Percentiles rank a stretch among this genome's conserved stretches.
Conservation (phyloP, 257 asterid genomes). For the Petunia secreta region DNA sequence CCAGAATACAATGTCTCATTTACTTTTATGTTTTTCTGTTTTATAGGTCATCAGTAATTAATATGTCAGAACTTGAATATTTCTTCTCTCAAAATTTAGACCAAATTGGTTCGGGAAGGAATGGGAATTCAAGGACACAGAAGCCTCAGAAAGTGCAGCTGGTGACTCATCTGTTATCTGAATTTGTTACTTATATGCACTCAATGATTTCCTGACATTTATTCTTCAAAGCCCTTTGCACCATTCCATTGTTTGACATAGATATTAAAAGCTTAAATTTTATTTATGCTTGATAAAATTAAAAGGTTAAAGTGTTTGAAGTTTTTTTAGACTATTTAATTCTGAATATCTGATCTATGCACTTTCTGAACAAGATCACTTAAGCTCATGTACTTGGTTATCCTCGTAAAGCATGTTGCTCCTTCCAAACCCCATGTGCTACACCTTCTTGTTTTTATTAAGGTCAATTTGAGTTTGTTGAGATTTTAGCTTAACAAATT, state of each 20-base stretch:
- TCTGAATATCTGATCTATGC: background rate
- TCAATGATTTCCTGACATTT: background rate
- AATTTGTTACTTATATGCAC: background rate
- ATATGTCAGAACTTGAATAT: constrained; percentile 84
- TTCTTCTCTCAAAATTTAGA: constrained; percentile 69
- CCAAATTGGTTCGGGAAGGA: constrained; percentile 35
- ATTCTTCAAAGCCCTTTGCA: background rate
- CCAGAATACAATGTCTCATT: background rate
- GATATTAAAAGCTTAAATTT: background rate
- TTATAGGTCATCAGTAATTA: constrained; percentile 77
- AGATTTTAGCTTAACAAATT: background rate
- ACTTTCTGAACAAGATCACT: background rate
- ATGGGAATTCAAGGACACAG: constrained; percentile 45
- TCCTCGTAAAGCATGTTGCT: background rate
- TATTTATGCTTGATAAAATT: background rate
- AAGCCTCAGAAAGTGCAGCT: constrained; percentile 78
- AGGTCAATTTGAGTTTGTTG: background rate
- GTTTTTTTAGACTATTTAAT: background rate
- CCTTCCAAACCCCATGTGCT: background rate
- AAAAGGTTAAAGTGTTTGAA: background rate
- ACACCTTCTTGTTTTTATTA: background rate
- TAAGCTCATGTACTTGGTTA: background rate
- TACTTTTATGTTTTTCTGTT: constrained; percentile 33
- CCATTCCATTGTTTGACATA: background rate
- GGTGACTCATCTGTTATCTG: constrained; percentile 43